phyloP scores from a whole-genome alignment of 2,329 filamentous ascomycete genomes.

The Cladosporium colombiae region DNA sequence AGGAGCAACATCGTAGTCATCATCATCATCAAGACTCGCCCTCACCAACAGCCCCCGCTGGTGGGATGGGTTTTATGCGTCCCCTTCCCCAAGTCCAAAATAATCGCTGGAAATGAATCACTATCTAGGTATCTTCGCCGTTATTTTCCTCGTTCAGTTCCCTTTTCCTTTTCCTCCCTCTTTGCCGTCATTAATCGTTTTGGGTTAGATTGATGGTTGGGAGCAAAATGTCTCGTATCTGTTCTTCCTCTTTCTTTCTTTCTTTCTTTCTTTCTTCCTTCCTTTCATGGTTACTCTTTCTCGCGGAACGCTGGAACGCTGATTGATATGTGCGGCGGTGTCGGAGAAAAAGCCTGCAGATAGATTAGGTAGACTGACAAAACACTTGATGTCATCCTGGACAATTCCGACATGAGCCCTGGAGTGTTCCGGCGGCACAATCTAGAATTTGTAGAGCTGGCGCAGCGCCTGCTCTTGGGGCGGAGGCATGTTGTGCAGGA shows the following conservation, averaged over 20 bases:
- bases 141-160: slow-evolving; percentile 7
- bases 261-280: background rate
- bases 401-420: background rate
- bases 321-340: background rate
- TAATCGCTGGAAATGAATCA: slow-evolving; percentile 19
- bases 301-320: slow-evolving; percentile 17
- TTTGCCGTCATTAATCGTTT: slow-evolving; percentile 4
- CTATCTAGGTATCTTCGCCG: slow-evolving; percentile 20
- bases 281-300: background rate
- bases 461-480: slow-evolving; percentile 47
- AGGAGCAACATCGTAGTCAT: background rate
- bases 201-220: background rate
- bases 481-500: slow-evolving; percentile 49
- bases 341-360: background rate
- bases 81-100: background rate
- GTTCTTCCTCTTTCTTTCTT: background rate
- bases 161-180: background rate
- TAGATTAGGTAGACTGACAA: background rate
- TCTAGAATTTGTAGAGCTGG: slow-evolving; percentile 44
- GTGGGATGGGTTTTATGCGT: too few relatives aligned
- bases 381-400: background rate
- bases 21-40: background rate
- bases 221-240: background rate
- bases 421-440: background rate
- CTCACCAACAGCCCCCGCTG: background rate